These are phyloP conservation scores for Dothideomycetes sp. DNA, from an alignment of 2,329 filamentous ascomycete genomes.

Conservation along the genomic window DNA sequence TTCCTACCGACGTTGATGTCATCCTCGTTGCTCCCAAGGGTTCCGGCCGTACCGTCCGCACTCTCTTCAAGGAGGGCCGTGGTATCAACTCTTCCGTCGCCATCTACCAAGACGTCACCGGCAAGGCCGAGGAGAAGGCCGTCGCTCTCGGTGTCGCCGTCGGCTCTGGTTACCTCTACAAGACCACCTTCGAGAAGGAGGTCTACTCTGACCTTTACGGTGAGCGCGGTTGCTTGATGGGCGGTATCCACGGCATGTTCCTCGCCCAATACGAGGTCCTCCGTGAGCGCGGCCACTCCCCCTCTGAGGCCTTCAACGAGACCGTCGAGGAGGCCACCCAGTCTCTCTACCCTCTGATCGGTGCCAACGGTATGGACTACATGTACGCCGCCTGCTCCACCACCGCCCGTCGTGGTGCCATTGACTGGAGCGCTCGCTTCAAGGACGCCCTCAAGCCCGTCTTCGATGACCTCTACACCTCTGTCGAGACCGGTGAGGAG, in stretches of 20 bases:
- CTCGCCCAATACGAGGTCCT: slow-evolving; percentile 99
- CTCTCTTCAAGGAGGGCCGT: slow-evolving; percentile 97
- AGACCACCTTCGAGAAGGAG: slow-evolving; percentile 99
- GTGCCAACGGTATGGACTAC: slow-evolving; percentile 98
- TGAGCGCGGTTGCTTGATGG: slow-evolving; percentile 99
- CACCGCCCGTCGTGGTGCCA: slow-evolving; percentile 93
- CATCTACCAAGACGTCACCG: slow-evolving; percentile 96
- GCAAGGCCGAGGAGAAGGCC: slow-evolving; percentile 97
- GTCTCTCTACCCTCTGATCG: slow-evolving; percentile 94
- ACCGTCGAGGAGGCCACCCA: slow-evolving; percentile 99
- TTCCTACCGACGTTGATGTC: slow-evolving; percentile 91
- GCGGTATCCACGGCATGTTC: slow-evolving; percentile 99
- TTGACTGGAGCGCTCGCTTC: slow-evolving; percentile 97
- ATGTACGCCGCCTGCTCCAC: slow-evolving; percentile 99
- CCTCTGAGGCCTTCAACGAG: slow-evolving; percentile 99
- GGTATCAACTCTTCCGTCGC: slow-evolving; percentile 99
- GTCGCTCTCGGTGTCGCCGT: slow-evolving; percentile 93
- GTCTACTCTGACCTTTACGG: slow-evolving; percentile 99
- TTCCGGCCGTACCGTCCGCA: slow-evolving; percentile 95
- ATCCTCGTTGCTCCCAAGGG: slow-evolving; percentile 99
- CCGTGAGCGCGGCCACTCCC: slow-evolving; percentile 94
- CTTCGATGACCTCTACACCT: slow-evolving; percentile 95
- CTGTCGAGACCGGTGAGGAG: slow-evolving; percentile 83
- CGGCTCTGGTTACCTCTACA: slow-evolving; percentile 97
- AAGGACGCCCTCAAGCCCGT: slow-evolving; percentile 98